Conservation (phyloP, 192 early-diverging fungal species). For the Coemansia sp. region DNA sequence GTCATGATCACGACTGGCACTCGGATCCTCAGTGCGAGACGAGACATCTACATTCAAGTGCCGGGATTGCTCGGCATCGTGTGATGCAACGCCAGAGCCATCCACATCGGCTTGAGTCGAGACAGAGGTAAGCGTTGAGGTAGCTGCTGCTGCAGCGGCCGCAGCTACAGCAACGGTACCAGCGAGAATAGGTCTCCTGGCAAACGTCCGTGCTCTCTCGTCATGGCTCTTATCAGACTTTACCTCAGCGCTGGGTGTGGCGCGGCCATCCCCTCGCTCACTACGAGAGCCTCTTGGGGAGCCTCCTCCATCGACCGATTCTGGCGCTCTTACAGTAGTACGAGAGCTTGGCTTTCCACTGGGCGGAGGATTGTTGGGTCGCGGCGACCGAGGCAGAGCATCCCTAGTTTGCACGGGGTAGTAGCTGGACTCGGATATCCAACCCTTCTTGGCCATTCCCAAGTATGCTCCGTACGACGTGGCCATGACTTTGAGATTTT, state of each 20-base stretch:
- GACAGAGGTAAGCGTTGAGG: not conserved
- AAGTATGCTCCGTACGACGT: conserved; percentile 38
- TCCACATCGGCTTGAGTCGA: not conserved
- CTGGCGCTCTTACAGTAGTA: not conserved
- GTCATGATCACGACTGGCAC: conserved; percentile 5
- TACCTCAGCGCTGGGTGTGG: not conserved
- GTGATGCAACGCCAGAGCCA: not conserved
- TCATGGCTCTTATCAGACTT: conserved; percentile 7
- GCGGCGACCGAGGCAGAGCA: conserved; percentile 2
- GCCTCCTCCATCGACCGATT: not conserved
- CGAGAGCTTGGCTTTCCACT: conserved; percentile 8
- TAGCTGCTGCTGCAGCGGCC: conserved; percentile 12
- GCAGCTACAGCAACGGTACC: conserved; percentile 13
- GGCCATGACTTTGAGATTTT: conserved; percentile 49
- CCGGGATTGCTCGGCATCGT: conserved; percentile 1
- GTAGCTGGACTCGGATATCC: conserved; percentile 44
- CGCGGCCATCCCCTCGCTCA: not conserved
- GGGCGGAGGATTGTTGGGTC: conserved; percentile 10
- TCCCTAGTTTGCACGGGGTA: conserved; percentile 16
- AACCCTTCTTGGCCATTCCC: conserved; percentile 31
- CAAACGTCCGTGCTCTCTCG: conserved; percentile 9
- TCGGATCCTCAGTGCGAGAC: not conserved
- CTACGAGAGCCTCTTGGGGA: not conserved
- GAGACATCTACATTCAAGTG: not conserved
- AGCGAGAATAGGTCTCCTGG: conserved; percentile 14